Conservation (phyloP, 2,329 filamentous ascomycete genomes). For the Stromatinia cepivora region DNA sequence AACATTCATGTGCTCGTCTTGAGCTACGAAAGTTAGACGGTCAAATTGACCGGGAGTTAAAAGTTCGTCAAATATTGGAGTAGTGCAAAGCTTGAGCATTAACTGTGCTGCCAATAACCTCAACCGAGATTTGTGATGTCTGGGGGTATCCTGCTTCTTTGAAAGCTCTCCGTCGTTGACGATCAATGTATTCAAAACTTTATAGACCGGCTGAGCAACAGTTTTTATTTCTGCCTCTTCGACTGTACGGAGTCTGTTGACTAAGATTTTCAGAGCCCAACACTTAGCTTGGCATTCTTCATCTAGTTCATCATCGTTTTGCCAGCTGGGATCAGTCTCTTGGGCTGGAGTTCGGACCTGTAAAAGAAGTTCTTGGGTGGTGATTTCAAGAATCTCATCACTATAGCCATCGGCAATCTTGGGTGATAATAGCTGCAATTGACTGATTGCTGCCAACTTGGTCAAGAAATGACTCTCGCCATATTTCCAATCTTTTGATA, state of each 20-base stretch:
- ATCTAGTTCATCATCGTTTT: constrained; percentile 66
- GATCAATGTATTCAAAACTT: constrained; percentile 75
- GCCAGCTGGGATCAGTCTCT: constrained; percentile 62
- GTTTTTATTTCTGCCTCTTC: constrained; percentile 56
- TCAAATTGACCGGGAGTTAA: constrained; percentile 77
- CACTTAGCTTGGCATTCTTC: constrained; percentile 82
- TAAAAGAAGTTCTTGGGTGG: constrained; percentile 72
- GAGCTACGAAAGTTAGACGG: constrained; percentile 74
- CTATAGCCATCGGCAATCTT: constrained; percentile 71
- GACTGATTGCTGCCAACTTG: constrained; percentile 69
- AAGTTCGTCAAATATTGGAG: constrained; percentile 72
- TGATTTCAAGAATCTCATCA: constrained; percentile 76
- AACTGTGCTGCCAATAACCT: constrained; percentile 79
- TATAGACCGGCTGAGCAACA: constrained; percentile 69
- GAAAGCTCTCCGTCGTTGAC: constrained; percentile 76
- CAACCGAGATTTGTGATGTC: constrained; percentile 76
- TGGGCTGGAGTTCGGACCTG: constrained; percentile 64
- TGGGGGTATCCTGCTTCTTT: constrained; percentile 72
- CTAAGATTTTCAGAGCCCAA: constrained; percentile 79
- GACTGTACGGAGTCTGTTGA: constrained; percentile 72
- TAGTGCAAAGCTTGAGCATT: constrained; percentile 78
- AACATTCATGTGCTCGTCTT: constrained; percentile 74
- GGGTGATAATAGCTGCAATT: constrained; percentile 74
- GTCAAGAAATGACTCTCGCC: constrained; percentile 73
- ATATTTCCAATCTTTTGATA: constrained; percentile 72